Base-by-base conservation (phyloP, 2,329 filamentous ascomycete species). In the Colletotrichum tanaceti region DNA sequence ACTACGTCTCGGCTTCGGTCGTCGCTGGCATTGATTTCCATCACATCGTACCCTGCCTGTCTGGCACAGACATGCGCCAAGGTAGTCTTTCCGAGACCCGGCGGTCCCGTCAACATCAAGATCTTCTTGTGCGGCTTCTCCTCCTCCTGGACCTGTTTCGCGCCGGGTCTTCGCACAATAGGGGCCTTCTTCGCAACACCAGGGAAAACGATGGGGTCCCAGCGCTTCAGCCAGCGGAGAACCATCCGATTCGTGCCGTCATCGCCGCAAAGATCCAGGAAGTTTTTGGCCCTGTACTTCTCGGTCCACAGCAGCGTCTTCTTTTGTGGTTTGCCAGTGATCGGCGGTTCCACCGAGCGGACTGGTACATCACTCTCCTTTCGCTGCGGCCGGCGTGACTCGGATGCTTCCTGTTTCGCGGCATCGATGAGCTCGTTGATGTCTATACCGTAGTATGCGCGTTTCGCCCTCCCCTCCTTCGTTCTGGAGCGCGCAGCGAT, bases 1-100 rank as follows among this genome's bases (percentile, higher is more conserved):
- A 99, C 96, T 1, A 99, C 93, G 75, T 95, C 90, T 38, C 88
- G 87, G 75, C 93, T 97, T 74, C 96, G 87, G 76, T 99, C 97
- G 76, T 99, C 96, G 74, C 95, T 98, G 10, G 97, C 96, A 74
- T 99, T 99, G 80, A 99, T 97, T 77, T 99, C 96, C 76, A 98
- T 87, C 1, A 97, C 92, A 75, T 98, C 96, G 74, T 99, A 99
- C 0, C 96, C 96, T 5, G 96, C 96, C 79, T 99, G 96, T 73
- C 86, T 90, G 0, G 97, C 97, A 77, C 96, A 98, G 0, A 99
- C 96, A 79, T 99, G 96, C 1, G 96, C 96, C 55, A 99, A 79
- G 0, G 96, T 99, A 0, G 96, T 99, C 82, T 99, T 99, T 35
- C 96, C 96, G 13, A 99, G 83, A 2, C 96, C 96, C 0, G 96